Percentiles rank a stretch among this genome's conserved stretches.
Conservation (phyloP, 2,329 filamentous ascomycete species). For the Aureobasidium namibiae region DNA sequence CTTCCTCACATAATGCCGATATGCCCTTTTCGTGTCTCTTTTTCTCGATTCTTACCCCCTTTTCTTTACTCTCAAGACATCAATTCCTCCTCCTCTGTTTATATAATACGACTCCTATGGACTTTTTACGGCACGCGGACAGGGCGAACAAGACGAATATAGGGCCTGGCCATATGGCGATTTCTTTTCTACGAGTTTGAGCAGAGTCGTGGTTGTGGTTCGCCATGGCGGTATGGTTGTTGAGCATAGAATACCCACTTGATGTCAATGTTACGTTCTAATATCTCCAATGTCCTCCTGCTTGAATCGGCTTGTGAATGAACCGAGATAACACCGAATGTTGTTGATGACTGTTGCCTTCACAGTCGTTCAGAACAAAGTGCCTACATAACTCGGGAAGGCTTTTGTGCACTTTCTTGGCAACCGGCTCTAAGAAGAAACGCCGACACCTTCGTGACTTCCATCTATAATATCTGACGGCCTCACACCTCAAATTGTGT, state of each 20-base stretch:
- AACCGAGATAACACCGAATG: background rate
- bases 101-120: slow-evolving; percentile 1
- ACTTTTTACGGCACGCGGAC: background rate
- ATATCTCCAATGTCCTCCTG: background rate
- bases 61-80: background rate
- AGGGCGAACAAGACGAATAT: background rate
- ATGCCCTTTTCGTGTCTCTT: slow-evolving; percentile 10
- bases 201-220: background rate
- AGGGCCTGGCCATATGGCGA: slow-evolving; percentile 4
- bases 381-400: background rate
- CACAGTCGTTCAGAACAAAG: background rate
- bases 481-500: background rate
- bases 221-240: background rate
- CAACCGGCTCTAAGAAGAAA: background rate
- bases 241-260: slow-evolving; percentile 12
- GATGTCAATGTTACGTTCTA: slow-evolving; percentile 8
- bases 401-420: background rate
- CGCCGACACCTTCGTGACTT: background rate
- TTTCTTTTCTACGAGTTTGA: background rate
- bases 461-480: background rate
- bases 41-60: background rate
- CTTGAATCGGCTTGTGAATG: background rate
- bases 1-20: background rate
- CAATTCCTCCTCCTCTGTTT: slow-evolving; percentile 4
- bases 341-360: background rate